These are phyloP conservation scores for Fusarium sp. DNA, from an alignment of 2,329 filamentous ascomycete genomes.

Conservation along the genomic window DNA sequence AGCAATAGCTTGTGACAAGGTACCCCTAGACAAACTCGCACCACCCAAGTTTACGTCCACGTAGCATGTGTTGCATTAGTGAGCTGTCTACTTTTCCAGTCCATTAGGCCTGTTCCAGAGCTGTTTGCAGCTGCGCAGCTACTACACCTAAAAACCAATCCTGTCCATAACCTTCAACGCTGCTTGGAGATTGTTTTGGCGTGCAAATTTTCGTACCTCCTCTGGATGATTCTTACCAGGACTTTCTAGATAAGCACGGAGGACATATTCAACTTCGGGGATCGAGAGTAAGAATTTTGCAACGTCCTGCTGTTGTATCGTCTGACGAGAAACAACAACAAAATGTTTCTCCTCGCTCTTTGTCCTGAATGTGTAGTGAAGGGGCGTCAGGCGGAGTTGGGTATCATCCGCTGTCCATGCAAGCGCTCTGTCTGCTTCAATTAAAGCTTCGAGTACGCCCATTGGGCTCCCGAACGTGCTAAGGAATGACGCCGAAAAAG, in stretches of 20 bases:
- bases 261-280: background rate
- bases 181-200: fast-evolving
- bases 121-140: fast-evolving
- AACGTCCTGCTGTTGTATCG: no score
- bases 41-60: background rate
- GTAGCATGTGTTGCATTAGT: conserved; percentile 2
- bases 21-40: background rate
- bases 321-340: no score
- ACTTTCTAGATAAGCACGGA: fast-evolving
- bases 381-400: fast-evolving
- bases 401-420: background rate
- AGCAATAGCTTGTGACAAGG: no score
- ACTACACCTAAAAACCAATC: background rate
- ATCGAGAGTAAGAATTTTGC: background rate
- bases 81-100: background rate
- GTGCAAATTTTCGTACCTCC: fast-evolving
- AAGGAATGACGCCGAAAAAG: background rate
- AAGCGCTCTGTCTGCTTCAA: background rate
- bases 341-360: no score
- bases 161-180: background rate
- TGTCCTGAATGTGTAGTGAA: background rate
- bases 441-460: background rate
- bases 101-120: background rate
- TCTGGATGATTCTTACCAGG: fast-evolving
- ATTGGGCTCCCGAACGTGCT: no score